phyloP scores from a whole-genome alignment of 805 yeast species.

The Candida sanyiensis region DNA sequence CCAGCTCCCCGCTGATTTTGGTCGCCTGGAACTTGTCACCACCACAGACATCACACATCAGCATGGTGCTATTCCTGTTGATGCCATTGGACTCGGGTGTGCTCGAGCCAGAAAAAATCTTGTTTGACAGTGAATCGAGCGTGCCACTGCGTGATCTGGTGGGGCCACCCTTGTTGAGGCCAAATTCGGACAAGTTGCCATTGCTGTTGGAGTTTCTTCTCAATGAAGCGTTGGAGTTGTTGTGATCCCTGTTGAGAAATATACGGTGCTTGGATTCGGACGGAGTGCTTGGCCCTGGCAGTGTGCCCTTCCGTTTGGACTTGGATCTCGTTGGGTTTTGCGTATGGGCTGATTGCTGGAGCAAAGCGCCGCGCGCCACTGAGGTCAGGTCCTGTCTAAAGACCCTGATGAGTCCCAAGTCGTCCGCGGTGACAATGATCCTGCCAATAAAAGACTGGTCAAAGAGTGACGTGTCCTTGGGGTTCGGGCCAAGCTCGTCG shows the following conservation, averaged over 20 bases:
- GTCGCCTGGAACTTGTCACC: slow-evolving; percentile 23
- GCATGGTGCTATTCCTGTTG: neutral
- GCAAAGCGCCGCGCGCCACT: slow-evolving; percentile 32
- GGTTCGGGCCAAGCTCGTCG: neutral
- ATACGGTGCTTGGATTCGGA: slow-evolving; percentile 1
- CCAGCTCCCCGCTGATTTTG: slow-evolving; percentile 5
- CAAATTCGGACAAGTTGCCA: neutral
- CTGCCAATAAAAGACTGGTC: slow-evolving; percentile 31
- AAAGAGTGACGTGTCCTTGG: slow-evolving; percentile 15
- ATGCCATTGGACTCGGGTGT: neutral
- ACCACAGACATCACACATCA: slow-evolving; percentile 23
- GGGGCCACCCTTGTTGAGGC: slow-evolving; percentile 6
- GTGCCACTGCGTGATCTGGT: slow-evolving; percentile 18
- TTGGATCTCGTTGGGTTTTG: neutral
- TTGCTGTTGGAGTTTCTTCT: slow-evolving; percentile 12
- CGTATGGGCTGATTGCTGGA: slow-evolving; percentile 16
- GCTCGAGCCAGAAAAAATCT: neutral
- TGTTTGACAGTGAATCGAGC: slow-evolving; percentile 13
- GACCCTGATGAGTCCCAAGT: slow-evolving; percentile 64
- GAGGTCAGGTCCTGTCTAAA: slow-evolving; percentile 76
- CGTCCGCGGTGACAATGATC: slow-evolving; percentile 74
- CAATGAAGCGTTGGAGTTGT: slow-evolving; percentile 15
- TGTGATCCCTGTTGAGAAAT: slow-evolving; percentile 14
- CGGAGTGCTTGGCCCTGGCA: neutral
- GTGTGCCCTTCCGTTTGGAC: slow-evolving; percentile 1